Conservation (phyloP, 148 eudicot species). For the Fallopia convolvulus region DNA sequence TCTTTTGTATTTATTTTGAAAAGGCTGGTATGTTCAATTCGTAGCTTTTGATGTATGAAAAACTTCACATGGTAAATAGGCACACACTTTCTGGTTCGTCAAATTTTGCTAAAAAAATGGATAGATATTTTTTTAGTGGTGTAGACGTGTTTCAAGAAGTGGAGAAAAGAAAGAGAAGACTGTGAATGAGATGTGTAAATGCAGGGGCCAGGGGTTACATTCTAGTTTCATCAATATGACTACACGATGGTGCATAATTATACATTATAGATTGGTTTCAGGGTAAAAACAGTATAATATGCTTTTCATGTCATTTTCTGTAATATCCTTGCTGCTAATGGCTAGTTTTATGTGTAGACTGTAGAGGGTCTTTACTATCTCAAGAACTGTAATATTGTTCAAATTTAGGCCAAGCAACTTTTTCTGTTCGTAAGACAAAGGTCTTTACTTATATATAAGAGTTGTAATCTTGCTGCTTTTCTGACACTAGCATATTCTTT, state of each 20-base stretch:
- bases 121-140: neutral
- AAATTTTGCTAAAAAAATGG: neutral
- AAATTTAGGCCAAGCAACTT: neutral
- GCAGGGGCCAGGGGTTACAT: neutral
- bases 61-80: no score
- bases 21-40: no score
- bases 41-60: no score
- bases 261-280: neutral
- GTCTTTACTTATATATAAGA: neutral
- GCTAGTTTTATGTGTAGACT: neutral
- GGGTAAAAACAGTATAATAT: neutral
- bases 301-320: neutral
- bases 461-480: neutral
- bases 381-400: neutral
- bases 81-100: neutral
- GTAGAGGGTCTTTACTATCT: neutral
- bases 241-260: neutral
- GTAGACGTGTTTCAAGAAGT: neutral
- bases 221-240: neutral
- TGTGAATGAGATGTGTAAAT: neutral
- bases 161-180: neutral
- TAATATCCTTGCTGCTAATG: neutral
- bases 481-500: neutral
- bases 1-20: no score
- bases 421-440: neutral